Percentiles rank a stretch among this genome's conserved stretches.
Evolutionary conservation across 2,329 filamentous ascomycete genomes (phyloP).

Genomic region (Xylariaceae sp.): DNA sequence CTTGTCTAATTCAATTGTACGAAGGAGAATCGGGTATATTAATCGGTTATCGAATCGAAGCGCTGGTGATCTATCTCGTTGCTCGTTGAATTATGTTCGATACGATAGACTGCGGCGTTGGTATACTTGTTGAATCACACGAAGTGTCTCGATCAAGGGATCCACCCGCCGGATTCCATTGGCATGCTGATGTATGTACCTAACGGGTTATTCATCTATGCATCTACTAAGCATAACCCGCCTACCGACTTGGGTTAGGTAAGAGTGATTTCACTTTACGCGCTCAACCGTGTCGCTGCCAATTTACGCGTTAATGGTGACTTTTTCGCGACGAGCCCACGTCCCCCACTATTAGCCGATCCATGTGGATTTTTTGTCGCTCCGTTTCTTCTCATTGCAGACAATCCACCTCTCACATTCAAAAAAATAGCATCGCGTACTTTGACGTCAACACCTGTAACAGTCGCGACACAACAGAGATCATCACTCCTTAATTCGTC

Average conservation of each 20-base stretch:
- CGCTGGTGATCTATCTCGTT: background rate
- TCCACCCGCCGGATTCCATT: background rate
- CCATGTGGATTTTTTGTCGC: background rate
- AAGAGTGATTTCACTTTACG: conserved; percentile 29
- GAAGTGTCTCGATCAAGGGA: conserved; percentile 8
- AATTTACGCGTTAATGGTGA: conserved; percentile 23
- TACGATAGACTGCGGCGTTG: background rate
- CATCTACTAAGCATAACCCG: background rate
- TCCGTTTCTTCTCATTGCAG: background rate
- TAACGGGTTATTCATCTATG: background rate
- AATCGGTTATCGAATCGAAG: conserved; percentile 1
- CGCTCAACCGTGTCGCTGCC: conserved; percentile 26
- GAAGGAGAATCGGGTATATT: background rate
- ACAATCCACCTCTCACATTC: background rate
- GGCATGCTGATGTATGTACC: background rate
- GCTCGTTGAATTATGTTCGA: background rate
- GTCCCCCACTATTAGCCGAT: background rate
- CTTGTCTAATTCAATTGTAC: conserved; percentile 16
- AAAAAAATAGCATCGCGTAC: background rate
- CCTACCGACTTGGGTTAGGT: background rate
- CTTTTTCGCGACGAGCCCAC: conserved; percentile 22
- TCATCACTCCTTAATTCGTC: conserved; percentile 18
- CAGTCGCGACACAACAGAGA: background rate
- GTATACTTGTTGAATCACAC: background rate
- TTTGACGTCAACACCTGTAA: background rate